Percentiles rank a stretch among this genome's conserved stretches.
phyloP scores from a whole-genome alignment of 1,284 basidiomycete species.

The Trichosporon inkin region DNA sequence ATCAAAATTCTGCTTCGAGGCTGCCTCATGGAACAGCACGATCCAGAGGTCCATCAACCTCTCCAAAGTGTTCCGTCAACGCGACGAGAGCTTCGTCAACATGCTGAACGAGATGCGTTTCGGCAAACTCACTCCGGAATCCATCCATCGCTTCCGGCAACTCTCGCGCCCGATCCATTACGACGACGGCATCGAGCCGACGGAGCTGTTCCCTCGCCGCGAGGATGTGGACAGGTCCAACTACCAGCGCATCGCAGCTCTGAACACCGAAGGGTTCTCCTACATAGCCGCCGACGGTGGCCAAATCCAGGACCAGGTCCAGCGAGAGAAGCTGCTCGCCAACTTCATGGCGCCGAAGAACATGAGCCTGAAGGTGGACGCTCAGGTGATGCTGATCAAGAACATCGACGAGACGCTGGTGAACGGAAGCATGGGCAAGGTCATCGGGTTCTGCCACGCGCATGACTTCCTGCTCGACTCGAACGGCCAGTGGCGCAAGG shows the following conservation, averaged over 20 bases:
- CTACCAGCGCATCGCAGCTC: slow-evolving; percentile 56
- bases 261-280: slow-evolving; percentile 51
- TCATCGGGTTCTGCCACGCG: slow-evolving; percentile 61
- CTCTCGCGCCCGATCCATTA: slow-evolving; percentile 59
- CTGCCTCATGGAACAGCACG: slow-evolving; percentile 71
- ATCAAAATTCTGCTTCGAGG: slow-evolving; percentile 78
- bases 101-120: slow-evolving; percentile 89
- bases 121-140: slow-evolving; percentile 61
- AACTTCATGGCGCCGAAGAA: slow-evolving; percentile 66
- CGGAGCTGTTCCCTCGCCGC: slow-evolving; percentile 80
- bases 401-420: slow-evolving; percentile 69
- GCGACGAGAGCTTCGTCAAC: slow-evolving; percentile 63
- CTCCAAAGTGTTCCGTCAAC: slow-evolving; percentile 76
- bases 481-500: slow-evolving; percentile 29
- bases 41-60: slow-evolving; percentile 77
- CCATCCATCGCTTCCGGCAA: slow-evolving; percentile 60
- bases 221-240: slow-evolving; percentile 79
- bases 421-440: slow-evolving; percentile 74
- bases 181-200: slow-evolving; percentile 69
- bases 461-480: slow-evolving; percentile 29
- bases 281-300: slow-evolving; percentile 60
- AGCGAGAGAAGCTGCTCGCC: slow-evolving; percentile 62
- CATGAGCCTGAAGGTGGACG: slow-evolving; percentile 64
- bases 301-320: slow-evolving; percentile 53
- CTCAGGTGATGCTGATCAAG: slow-evolving; percentile 69